Base-by-base conservation (phyloP, 768 basidiomycete genomes). In the Leccinum subtestaceum region DNA sequence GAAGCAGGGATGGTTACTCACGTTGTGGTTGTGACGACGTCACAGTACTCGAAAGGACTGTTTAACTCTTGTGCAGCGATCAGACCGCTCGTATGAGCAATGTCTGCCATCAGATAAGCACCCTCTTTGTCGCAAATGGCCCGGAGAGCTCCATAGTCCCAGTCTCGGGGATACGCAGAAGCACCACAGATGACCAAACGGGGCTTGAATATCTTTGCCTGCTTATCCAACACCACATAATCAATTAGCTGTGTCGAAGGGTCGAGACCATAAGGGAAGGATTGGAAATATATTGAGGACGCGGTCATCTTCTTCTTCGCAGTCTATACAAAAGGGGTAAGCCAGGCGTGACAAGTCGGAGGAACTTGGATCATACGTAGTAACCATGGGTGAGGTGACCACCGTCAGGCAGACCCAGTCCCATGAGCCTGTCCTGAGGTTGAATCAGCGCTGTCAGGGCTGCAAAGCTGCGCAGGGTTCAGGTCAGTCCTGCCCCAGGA, bases 241-340 rank as follows among this genome's bases (percentile, higher is more conserved):
- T 98, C 95, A 66, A 99, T 85, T 64, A 96, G 81, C 72, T 97
- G 89, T 56, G 88, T 91, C 47, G 85, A 76, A 51, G 90, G 87
- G 69, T 88, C 84, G 59, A 95, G 87, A 51, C 82, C 86, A 68
- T 98, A 99, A 49, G 97, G 96, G 71, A 97, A 81, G 38, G 97
- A 97, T 74, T 98, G 95, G 89, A 98, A 99, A 81, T 98, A 98
- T 79, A 99, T 98, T 19, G 97, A 98, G 23, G 96, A 98, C 36
- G 97, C 93, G 34, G 97, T 98, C 88, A 99, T 98, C 78, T 99
- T 98, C 83, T 98, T 97, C 81, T 98, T 98, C 60, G 94, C 93
- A 57, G 94, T 96, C 91, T 93, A 66, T 17, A 49, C 34, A 46
- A 60, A 21, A 64, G 43, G 52, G 19, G 46, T 60, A 19, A 60